Evolutionary conservation across 2,329 filamentous ascomycete species (phyloP).

Genomic region (Botrytis elliptica): DNA sequence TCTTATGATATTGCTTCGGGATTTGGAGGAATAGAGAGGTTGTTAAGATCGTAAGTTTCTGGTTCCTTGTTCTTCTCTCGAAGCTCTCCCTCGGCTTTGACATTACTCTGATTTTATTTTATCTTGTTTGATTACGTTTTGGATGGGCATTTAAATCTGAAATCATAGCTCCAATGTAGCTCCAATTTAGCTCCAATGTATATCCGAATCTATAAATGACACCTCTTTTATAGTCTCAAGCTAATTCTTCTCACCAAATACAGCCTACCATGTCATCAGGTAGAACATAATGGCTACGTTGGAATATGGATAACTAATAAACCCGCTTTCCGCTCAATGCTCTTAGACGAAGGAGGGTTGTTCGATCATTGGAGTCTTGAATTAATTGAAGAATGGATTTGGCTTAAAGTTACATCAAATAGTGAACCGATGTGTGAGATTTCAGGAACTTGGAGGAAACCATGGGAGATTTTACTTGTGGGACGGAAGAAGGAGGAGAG

Average conservation of each 20-base stretch:
- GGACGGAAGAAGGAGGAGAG: slow-evolving; percentile 37
- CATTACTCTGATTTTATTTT: neutral
- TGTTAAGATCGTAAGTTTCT: neutral
- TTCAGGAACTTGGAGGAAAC: slow-evolving; percentile 67
- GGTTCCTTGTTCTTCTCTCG: neutral
- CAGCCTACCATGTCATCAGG: slow-evolving; percentile 29
- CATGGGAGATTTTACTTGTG: slow-evolving; percentile 72
- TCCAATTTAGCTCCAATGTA: neutral
- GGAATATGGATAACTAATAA: slow-evolving; percentile 81
- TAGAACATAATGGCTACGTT: slow-evolving; percentile 52
- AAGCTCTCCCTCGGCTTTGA: neutral
- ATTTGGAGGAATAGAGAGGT: neutral
- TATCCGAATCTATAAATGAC: slow-evolving; percentile 52
- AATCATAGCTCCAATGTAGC: neutral
- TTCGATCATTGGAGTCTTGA: slow-evolving; percentile 68
- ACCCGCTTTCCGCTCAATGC: slow-evolving; percentile 50
- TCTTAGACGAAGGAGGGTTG: slow-evolving; percentile 54
- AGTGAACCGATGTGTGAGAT: slow-evolving; percentile 58
- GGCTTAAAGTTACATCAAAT: slow-evolving; percentile 67
- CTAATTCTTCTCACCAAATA: slow-evolving; percentile 38
- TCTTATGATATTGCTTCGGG: slow-evolving; percentile 42
- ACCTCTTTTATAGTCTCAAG: slow-evolving; percentile 54
- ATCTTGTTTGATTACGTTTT: neutral
- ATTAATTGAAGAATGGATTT: slow-evolving; percentile 69
- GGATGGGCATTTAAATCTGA: rapidly evolving